Percentiles rank a stretch among this genome's conserved stretches.
Evolutionary conservation across 2,329 filamentous ascomycete genomes (phyloP).

Genomic region (Fusarium sp.): DNA sequence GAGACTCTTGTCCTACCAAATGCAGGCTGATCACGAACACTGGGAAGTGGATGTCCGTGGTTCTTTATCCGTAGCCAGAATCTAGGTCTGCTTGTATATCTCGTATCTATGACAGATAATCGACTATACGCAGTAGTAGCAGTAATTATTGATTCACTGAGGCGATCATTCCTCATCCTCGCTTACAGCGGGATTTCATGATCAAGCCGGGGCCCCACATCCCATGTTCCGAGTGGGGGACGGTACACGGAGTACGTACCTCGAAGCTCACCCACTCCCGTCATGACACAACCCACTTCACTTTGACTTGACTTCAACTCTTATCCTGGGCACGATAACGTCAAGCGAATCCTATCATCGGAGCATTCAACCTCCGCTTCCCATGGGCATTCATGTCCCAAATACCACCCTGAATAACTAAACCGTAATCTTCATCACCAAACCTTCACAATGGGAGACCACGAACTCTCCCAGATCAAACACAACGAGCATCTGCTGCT

Average conservation of each 20-base stretch:
- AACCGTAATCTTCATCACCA: neutral
- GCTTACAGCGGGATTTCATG: slow-evolving; percentile 27
- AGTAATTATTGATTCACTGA: neutral
- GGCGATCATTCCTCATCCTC: slow-evolving; percentile 7
- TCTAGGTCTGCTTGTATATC: neutral
- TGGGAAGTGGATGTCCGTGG: neutral
- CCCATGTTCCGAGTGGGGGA: slow-evolving; percentile 29
- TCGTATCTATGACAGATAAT: too few species aligned
- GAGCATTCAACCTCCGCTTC: slow-evolving; percentile 12
- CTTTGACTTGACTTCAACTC: slow-evolving; percentile 25
- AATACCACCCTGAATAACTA: neutral
- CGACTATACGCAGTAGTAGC: neutral
- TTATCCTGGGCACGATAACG: slow-evolving; percentile 36
- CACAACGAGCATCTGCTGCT: slow-evolving; percentile 83
- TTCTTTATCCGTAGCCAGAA: neutral
- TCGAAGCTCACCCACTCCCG: slow-evolving; percentile 17
- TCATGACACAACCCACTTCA: slow-evolving; percentile 33
- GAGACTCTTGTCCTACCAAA: slow-evolving; percentile 21
- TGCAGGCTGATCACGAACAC: slow-evolving; percentile 9
- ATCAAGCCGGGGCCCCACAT: slow-evolving; percentile 30
- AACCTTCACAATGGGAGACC: slow-evolving; percentile 68
- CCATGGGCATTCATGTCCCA: slow-evolving; percentile 4
- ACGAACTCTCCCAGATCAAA: slow-evolving; percentile 77
- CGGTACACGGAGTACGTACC: slow-evolving; percentile 40
- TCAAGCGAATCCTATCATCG: slow-evolving; percentile 37